These are phyloP conservation scores for Populus hybrid DNA, from an alignment of 441 rosid species.

Conservation along the genomic window DNA sequence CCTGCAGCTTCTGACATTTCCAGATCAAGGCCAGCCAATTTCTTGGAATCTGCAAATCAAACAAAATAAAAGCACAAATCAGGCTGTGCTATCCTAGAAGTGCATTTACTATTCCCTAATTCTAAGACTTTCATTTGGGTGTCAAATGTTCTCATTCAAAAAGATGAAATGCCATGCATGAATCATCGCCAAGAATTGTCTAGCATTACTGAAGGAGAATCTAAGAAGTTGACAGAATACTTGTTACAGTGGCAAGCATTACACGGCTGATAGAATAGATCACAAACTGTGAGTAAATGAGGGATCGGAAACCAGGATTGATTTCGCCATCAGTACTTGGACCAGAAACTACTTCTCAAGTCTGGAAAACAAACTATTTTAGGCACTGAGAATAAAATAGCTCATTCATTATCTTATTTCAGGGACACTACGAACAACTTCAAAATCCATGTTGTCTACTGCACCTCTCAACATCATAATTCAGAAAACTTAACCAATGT, in stretches of 20 bases:
- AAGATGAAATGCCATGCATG: background rate
- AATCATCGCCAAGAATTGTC: background rate
- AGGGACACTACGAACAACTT: background rate
- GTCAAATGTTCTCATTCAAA: background rate
- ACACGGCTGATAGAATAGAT: background rate
- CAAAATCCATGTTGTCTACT: background rate
- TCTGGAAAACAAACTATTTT: background rate
- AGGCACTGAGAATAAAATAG: background rate
- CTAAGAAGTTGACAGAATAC: no score
- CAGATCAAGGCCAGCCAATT: background rate
- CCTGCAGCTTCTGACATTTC: background rate
- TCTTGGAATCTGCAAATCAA: constrained; percentile 1
- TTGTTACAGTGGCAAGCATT: background rate
- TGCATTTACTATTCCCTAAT: background rate
- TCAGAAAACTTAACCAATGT: background rate
- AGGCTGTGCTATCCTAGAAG: background rate
- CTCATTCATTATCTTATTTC: background rate
- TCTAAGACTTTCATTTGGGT: background rate
- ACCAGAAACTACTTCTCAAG: background rate
- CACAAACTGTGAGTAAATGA: background rate
- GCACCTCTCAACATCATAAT: background rate
- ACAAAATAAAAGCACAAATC: background rate
- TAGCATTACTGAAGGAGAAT: background rate
- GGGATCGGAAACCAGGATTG: background rate
- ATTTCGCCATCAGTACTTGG: background rate